These are phyloP conservation scores for Toxicodendron radicans DNA, from an alignment of 345 rosid species.

Conservation along the genomic window DNA sequence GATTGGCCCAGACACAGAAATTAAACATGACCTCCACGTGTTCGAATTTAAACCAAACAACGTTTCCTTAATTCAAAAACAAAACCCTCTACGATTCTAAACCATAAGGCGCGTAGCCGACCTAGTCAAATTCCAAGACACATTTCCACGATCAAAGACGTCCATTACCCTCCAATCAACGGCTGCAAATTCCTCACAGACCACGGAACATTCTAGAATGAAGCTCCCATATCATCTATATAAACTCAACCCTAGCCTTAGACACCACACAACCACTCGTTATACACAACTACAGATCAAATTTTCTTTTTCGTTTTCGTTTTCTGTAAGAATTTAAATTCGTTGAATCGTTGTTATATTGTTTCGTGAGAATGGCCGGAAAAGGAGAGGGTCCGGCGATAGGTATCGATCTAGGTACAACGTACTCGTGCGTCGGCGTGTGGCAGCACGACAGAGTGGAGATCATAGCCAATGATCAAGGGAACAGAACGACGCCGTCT, in stretches of 20 bases:
- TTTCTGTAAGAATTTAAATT: not conserved
- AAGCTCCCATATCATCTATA: conserved; percentile 2
- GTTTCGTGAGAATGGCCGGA: conserved; percentile 36
- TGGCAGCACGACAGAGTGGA: conserved; percentile 69
- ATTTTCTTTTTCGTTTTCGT: too few species aligned
- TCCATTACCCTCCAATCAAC: conserved; percentile 13
- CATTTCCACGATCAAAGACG: not conserved
- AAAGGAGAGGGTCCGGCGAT: conserved; percentile 68
- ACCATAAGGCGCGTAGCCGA: conserved; percentile 4
- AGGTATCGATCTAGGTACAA: conserved; percentile 63
- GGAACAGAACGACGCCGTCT: conserved; percentile 54
- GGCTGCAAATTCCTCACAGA: conserved; percentile 5
- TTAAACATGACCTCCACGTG: not conserved
- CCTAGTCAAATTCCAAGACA: not conserved
- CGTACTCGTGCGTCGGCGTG: conserved; percentile 59
- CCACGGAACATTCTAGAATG: conserved; percentile 33
- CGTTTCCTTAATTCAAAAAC: not conserved
- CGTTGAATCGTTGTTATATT: too few species aligned
- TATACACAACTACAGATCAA: not conserved
- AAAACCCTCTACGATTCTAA: not conserved
- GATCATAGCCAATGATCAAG: conserved; percentile 66
- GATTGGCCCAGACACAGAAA: not conserved
- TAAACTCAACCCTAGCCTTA: not conserved
- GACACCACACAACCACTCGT: not conserved
- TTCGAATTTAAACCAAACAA: not conserved